Conservation (phyloP, 805 yeast species). For the Lipomyces spencermartinsiae region DNA sequence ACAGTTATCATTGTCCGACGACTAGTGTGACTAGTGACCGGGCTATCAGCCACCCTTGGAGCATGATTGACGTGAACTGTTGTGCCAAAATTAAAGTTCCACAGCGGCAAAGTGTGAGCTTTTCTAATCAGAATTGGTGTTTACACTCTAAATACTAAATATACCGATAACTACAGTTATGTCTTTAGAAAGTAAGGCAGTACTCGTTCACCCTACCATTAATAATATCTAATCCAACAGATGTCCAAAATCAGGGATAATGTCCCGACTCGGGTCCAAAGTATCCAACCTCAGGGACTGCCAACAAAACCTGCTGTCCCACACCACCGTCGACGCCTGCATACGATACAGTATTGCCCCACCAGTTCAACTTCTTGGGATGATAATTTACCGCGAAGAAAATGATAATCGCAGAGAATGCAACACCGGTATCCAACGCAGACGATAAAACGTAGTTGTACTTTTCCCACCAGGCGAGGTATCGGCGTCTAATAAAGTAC, state of each 20-base stretch:
- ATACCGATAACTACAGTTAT: too few species aligned
- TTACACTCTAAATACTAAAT: too few species aligned
- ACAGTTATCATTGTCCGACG: too few species aligned
- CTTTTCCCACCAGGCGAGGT: constrained; percentile 76
- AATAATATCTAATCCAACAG: neutral
- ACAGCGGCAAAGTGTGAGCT: too few species aligned
- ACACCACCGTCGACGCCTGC: constrained; percentile 32
- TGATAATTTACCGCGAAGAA: constrained; percentile 59
- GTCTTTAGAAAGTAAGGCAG: too few species aligned
- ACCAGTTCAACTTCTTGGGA: constrained; percentile 58
- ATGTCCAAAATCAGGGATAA: constrained; percentile 10
- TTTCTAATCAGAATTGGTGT: too few species aligned
- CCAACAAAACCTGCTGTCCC: constrained; percentile 22
- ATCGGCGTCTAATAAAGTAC: constrained; percentile 60
- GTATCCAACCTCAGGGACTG: constrained; percentile 43
- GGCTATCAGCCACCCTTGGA: too few species aligned
- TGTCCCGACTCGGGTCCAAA: constrained; percentile 40
- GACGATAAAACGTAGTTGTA: constrained; percentile 74
- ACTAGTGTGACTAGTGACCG: too few species aligned
- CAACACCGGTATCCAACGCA: constrained; percentile 71
- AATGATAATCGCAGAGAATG: constrained; percentile 64
- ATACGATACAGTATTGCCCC: constrained; percentile 58
- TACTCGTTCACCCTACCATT: too few species aligned
- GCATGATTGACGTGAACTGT: too few species aligned
- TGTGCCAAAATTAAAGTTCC: too few species aligned